Percentiles rank a stretch among this genome's conserved stretches.
Conservation (phyloP, 2,329 filamentous ascomycete species). For the Didymosphaeria variabile region DNA sequence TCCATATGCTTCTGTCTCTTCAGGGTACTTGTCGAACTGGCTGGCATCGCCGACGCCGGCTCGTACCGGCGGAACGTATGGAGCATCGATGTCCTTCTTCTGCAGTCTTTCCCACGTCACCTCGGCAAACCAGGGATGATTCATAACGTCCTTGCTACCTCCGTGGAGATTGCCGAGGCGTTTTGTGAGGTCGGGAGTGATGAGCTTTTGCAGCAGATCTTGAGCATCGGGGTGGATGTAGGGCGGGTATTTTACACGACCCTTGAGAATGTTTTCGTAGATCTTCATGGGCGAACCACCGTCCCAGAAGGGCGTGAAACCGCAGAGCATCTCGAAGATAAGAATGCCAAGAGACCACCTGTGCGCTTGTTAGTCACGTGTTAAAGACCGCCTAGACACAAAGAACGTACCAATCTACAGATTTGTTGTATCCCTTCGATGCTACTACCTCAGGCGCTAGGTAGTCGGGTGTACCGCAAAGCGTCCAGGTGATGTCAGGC, state of each 20-base stretch:
- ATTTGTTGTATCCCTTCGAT: conserved; percentile 99
- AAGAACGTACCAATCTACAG: conserved; percentile 87
- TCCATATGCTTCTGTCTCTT: conserved; percentile 94
- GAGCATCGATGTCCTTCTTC: conserved; percentile 97
- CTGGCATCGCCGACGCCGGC: conserved; percentile 94
- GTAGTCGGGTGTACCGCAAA: conserved; percentile 97
- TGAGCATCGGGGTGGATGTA: conserved; percentile 96
- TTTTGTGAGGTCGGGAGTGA: conserved; percentile 94
- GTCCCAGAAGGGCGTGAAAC: conserved; percentile 99
- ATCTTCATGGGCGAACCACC: conserved; percentile 98
- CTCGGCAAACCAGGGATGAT: conserved; percentile 94
- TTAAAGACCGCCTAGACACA: conserved; percentile 7
- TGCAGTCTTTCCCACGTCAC: conserved; percentile 96
- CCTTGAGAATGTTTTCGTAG: conserved; percentile 98
- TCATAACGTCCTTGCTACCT: conserved; percentile 91
- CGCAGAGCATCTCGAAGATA: conserved; percentile 99
- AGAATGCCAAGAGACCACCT: conserved; percentile 99
- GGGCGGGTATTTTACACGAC: conserved; percentile 93
- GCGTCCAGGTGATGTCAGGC: conserved; percentile 98
- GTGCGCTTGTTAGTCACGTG: conserved; percentile 19
- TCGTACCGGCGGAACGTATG: conserved; percentile 95
- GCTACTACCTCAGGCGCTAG: conserved; percentile 98
- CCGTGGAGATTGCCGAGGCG: conserved; percentile 92
- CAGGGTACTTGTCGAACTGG: conserved; percentile 97
- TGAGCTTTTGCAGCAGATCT: conserved; percentile 88